Percentiles rank a stretch among this genome's conserved stretches.
phyloP scores from a whole-genome alignment of 257 asterid species.

The Gentiana straminea region DNA sequence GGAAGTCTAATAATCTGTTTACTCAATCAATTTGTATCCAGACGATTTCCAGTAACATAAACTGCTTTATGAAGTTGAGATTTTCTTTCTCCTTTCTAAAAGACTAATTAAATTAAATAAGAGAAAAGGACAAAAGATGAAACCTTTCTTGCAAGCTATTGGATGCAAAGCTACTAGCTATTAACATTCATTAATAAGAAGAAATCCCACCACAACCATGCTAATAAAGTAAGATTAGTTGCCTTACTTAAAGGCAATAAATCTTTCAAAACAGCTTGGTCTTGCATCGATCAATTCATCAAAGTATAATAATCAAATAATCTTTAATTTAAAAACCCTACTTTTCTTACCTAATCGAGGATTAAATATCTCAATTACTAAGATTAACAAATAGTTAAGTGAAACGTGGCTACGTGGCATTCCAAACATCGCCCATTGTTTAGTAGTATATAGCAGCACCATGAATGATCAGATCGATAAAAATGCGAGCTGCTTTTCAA shows the following conservation, averaged over 20 bases:
- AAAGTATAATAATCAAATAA: neutral
- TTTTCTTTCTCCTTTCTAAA: neutral
- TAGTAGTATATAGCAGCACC: too few relatives aligned
- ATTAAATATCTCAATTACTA: neutral
- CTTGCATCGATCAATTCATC: neutral
- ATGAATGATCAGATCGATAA: neutral
- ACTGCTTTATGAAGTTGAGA: too few relatives aligned
- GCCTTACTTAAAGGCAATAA: conserved; percentile 3
- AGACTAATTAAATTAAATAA: neutral
- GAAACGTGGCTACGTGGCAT: conserved; percentile 12
- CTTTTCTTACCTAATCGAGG: conserved; percentile 1
- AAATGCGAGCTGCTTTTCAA: conserved; percentile 20
- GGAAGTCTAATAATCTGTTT: too few relatives aligned
- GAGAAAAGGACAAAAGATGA: neutral
- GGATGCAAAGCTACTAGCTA: conserved; percentile 17
- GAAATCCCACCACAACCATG: conserved; percentile 3
- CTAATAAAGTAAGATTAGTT: conserved; percentile 7
- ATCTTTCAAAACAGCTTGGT: conserved; percentile 7
- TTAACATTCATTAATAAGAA: conserved; percentile 16
- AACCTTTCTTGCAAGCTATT: conserved; percentile 5
- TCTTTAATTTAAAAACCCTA: neutral
- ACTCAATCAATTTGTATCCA: too few relatives aligned
- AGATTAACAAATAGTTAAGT: conserved; percentile 3
- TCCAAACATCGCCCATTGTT: conserved; percentile 14
- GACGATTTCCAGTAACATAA: too few relatives aligned